Percentiles rank a stretch among this genome's conserved stretches.
phyloP scores from a whole-genome alignment of 2,329 filamentous ascomycete genomes.

The Penicillium aurantiogriseum region DNA sequence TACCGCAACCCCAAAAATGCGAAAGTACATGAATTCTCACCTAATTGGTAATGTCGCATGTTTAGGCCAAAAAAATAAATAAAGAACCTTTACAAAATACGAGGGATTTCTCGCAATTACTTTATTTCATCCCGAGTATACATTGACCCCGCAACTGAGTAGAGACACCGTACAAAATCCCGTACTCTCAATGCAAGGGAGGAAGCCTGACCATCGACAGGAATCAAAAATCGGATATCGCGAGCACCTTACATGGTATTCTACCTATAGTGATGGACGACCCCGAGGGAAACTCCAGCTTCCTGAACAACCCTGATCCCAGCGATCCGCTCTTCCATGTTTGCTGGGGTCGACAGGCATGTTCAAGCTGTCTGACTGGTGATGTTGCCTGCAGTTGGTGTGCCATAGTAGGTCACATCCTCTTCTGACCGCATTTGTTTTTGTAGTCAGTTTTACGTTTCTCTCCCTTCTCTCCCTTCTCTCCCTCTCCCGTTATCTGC shows the following conservation, averaged over 20 bases:
- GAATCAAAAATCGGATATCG: not conserved
- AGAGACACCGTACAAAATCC: not conserved
- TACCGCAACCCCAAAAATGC: not conserved
- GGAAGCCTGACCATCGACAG: not conserved
- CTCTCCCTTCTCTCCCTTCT: not conserved
- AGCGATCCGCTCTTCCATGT: constrained; percentile 31
- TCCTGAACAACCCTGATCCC: constrained; percentile 6
- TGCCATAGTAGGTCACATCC: constrained; percentile 32
- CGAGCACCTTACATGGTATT: constrained; percentile 10
- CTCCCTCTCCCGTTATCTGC: not conserved
- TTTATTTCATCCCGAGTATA: not conserved
- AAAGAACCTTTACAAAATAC: not conserved
- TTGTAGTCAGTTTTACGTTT: not conserved
- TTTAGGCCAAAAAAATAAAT: not conserved
- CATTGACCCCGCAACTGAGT: constrained; percentile 3
- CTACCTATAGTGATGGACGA: not conserved
- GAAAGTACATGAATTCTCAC: not conserved
- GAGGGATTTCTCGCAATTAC: not conserved
- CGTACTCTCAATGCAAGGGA: constrained; percentile 1
- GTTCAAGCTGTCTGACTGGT: constrained; percentile 33
- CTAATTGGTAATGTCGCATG: not conserved
- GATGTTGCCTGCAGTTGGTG: constrained; percentile 41
- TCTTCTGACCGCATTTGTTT: not conserved
- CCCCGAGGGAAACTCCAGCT: constrained; percentile 2
- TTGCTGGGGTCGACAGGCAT: constrained; percentile 41